These are phyloP conservation scores for Xylaria nigripes DNA, from an alignment of 495 filamentous ascomycete species.

Conservation along the genomic window DNA sequence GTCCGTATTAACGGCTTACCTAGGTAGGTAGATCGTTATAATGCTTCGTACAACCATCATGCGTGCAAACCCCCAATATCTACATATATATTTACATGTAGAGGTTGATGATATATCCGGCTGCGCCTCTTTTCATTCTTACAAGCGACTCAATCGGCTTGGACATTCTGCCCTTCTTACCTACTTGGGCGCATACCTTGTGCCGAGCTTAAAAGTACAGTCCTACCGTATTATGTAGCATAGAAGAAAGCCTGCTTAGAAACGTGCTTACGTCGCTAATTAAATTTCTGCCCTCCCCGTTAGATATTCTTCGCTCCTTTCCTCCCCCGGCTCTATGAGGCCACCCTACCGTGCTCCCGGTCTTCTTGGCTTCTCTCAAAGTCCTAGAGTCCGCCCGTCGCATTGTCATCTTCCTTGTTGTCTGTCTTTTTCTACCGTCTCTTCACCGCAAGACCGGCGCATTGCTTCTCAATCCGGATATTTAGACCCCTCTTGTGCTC, in stretches of 20 bases:
- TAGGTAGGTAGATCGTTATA: too few relatives aligned
- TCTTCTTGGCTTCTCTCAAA: not conserved
- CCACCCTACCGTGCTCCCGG: not conserved
- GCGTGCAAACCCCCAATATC: not conserved
- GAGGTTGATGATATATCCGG: not conserved
- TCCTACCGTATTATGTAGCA: not conserved
- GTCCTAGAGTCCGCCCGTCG: not conserved
- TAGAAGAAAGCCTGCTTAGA: not conserved
- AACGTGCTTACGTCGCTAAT: not conserved
- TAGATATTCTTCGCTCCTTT: not conserved
- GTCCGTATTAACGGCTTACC: too few relatives aligned
- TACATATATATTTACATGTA: not conserved
- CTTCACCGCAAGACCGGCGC: conserved; percentile 1
- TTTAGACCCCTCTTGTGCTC: conserved; percentile 1
- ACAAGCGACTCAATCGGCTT: too few relatives aligned
- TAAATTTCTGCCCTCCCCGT: not conserved
- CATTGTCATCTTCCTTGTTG: not conserved
- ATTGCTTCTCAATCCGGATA: not conserved
- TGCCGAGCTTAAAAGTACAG: not conserved
- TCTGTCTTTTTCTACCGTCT: not conserved
- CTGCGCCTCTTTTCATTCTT: not conserved
- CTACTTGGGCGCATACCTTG: not conserved
- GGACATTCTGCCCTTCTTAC: too few relatives aligned
- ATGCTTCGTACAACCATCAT: too few relatives aligned
- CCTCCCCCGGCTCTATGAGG: conserved; percentile 2